Base-by-base conservation (phyloP, 2,329 filamentous ascomycete species). In the Phyllosticta paracitricarpa region DNA sequence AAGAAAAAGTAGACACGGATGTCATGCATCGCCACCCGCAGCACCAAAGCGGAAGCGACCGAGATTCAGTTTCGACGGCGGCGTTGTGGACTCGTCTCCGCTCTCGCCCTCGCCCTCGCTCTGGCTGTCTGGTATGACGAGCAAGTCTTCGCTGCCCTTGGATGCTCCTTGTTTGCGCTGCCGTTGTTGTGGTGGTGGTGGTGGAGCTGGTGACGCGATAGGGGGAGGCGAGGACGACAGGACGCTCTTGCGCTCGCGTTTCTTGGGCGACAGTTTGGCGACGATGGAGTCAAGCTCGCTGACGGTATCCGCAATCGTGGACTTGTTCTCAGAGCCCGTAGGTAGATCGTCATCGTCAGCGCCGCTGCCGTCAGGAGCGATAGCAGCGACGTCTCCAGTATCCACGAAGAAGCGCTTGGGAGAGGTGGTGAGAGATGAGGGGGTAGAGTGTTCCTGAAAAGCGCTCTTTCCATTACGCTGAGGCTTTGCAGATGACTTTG, bases 91-190 rank as follows among this genome's bases (percentile, higher is more conserved):
- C 19, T 61, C 54, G 7, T n/a, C 5, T 4, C 56, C 58, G 5
- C 53, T 56, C 17, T 26, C 55, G 5, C 22, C 30, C 7, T 73
- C 70, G 26, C 70, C 71, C 51, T 75, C 73, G 17, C 67, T 72
- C 40, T 75, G 74, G 65, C 78, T 80, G 53, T 78, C 73, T 0
- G 76, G 77, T 0, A 79, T 71, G 25, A 62, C 54, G 14, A 80
- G 66, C 19, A 79, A 62, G 57, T 80, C 78, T 64, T 80, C 78
- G 63, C 78, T 80, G 12, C 78, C 78, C 62, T 74, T 40, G 53
- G 19, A 7, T n/a, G 26, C 5, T 25, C 25, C 5, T 10, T 10
- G 6, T 5, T 52, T 22, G 19, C 19, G 54, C 40, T 61, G 51
- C 33, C 24, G 51, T 3, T 48, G 53, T 24, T 56, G 48, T 2